Base-by-base conservation (phyloP, 139 green algal species). In the Astrephomene gubernaculifera region DNA sequence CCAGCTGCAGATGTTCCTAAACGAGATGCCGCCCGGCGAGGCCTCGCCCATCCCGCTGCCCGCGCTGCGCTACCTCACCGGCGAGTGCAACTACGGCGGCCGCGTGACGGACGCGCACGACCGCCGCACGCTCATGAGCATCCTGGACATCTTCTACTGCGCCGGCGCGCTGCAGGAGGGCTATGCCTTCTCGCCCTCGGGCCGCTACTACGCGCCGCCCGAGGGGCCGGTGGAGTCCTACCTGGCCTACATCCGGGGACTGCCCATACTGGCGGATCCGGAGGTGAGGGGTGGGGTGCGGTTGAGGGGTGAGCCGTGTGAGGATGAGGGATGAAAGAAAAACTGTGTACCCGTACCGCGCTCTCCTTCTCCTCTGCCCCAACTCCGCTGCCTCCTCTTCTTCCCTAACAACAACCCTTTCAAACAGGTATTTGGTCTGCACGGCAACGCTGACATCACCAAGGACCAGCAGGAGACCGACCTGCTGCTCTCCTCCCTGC, bases 361-460 rank as follows among this genome's bases (percentile, higher is more conserved):
- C 49, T 57, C 12, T 57, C 14, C 12, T 57, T 57, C 49, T 57
- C 14, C 12, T 57, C 12, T 57, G 14, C 49, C 49, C 17, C 17
- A 12, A 12, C 49, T 12, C 49, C 49, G 14, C 3, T 71, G 3
- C 63, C 63, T 41, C 6, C 2, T 36, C 29, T 2, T 33, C 63
- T 21, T 72, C 33, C 33, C 19, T 49, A 19, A 45, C 65, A n/a
- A n/a, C n/a, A n/a, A n/a, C 65, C 65, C 35, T 49, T 35, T 4
- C 38, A 24, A 3, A 5, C 68, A 75, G 68, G 73, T 93, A 10
- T 97, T 96, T 71, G 94, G 94, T 7, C 90, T 96, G 82, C 94
- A 97, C 82, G 89, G 86, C 70, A 97, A 97, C 86, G 94, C 94
- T 33, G 94, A 96, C 89, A 97, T 97, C 88, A 95, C 92, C 10